Evolutionary conservation across 176 grass and related monocot genomes (phyloP).

Genomic region (Oryza longistaminata): DNA sequence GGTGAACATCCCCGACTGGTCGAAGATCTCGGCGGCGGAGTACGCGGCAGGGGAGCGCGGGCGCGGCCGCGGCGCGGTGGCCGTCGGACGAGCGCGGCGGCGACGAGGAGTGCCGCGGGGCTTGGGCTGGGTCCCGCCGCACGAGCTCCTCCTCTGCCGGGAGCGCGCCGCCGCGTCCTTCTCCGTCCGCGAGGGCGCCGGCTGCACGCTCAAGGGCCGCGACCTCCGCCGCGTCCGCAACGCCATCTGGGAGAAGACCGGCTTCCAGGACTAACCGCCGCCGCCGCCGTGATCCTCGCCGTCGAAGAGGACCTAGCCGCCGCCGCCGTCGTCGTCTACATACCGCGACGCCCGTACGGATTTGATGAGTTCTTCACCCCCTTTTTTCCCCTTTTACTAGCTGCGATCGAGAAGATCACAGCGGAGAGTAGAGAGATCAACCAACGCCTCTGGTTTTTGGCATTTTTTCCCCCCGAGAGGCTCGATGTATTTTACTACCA

Average conservation of each 20-base stretch:
- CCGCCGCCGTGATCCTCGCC: background rate
- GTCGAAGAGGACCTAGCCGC: background rate
- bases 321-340: background rate
- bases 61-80: slow-evolving; percentile 30
- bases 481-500: slow-evolving; percentile 34
- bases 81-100: slow-evolving; percentile 31
- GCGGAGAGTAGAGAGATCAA: slow-evolving; percentile 4
- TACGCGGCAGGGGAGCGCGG: slow-evolving; percentile 38
- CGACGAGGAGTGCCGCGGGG: slow-evolving; percentile 11
- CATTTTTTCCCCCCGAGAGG: slow-evolving; percentile 41
- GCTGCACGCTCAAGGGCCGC: slow-evolving; percentile 90
- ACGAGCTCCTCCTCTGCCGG: slow-evolving; percentile 79
- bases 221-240: slow-evolving; percentile 94
- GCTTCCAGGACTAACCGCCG: slow-evolving; percentile 74
- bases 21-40: slow-evolving; percentile 66
- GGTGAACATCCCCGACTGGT: slow-evolving; percentile 92
- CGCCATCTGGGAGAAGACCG: slow-evolving; percentile 97
- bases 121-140: slow-evolving; percentile 66
- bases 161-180: slow-evolving; percentile 63
- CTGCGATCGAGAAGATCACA: slow-evolving; percentile 25
- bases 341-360: background rate
- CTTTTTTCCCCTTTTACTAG: background rate
- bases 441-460: slow-evolving; percentile 61
- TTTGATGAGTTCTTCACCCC: slow-evolving; percentile 19
- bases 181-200: slow-evolving; percentile 86